Base-by-base conservation (phyloP, 2,329 filamentous ascomycete species). In the Alternaria novae-zelandiae region DNA sequence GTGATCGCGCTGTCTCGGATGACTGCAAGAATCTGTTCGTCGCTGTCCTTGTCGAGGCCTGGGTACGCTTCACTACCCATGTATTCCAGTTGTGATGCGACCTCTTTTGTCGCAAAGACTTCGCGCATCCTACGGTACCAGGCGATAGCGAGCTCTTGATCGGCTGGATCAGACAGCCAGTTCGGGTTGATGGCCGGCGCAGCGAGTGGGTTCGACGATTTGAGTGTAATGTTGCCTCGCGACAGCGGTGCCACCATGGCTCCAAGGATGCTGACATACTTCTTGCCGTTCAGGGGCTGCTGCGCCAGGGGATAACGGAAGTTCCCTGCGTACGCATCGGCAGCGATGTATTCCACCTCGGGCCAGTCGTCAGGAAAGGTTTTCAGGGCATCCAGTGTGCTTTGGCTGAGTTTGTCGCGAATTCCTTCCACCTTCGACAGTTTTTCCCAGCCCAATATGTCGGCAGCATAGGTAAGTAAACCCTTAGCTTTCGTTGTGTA, bases 11-110 rank as follows among this genome's bases (percentile, higher is more conserved):
- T 51, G 11, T 56, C 17, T 41, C 55, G 57, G 17, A 74, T 67
- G 93, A 53, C 36, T 41, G 36, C 36, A 17, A 41, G 36, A 17
- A 41, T 41, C 36, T 41, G 36, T 11, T 41, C 36, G 36, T 17
- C 36, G n/a, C 36, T 41, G 36, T 41, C 36, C 36, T 41, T 41
- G 5, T 41, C 36, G 36, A 41, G 36, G 36, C 36, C 36, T 41
- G 36, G 36, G 36, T 41, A 41, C n/a, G 36, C 36, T 41, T 41
- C 36, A 41, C 36, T 41, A 41, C 36, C 36, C 15, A 41, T 41
- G 15, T 41, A 17, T 17, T 41, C 36, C 9, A 41, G 36, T 17
- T 41, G 36, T 41, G 36, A 0, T 41, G 36, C 36, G n/a, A 17
- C 36, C 0, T 41, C 36, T 17, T 41, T 41, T 2, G 36, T 41